Conservation (phyloP, 106 monocot species). For the Dioscorea alata region DNA sequence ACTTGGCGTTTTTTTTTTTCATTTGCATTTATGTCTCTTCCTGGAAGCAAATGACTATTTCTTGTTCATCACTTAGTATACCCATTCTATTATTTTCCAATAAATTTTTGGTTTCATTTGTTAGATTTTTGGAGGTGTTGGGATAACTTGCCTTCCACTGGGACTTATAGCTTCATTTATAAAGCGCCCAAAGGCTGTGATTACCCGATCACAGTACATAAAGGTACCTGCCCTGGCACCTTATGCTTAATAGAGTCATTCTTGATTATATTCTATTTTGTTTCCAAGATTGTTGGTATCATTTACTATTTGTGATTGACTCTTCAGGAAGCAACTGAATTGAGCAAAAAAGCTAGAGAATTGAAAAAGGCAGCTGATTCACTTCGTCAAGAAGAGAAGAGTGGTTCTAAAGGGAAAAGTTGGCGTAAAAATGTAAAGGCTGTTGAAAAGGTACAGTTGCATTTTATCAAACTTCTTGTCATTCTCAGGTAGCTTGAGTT, state of each 20-base stretch:
- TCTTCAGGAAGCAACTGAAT: slow-evolving; percentile 92
- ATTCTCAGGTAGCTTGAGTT: neutral
- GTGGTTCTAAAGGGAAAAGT: slow-evolving; percentile 80
- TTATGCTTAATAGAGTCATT: neutral
- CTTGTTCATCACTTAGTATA: too few species aligned
- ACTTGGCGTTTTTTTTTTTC: too few species aligned
- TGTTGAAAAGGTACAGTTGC: slow-evolving; percentile 64
- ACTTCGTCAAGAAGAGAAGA: slow-evolving; percentile 86
- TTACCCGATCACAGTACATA: slow-evolving; percentile 97
- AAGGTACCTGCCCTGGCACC: slow-evolving; percentile 46
- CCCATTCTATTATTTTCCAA: too few species aligned
- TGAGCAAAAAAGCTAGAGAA: slow-evolving; percentile 89
- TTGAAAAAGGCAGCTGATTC: slow-evolving; percentile 85
- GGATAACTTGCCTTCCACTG: slow-evolving; percentile 81
- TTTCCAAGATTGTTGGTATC: neutral
- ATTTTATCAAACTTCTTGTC: too few species aligned
- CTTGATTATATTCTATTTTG: neutral
- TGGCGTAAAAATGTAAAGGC: slow-evolving; percentile 98
- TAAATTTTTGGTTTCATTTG: neutral
- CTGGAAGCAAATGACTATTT: too few species aligned
- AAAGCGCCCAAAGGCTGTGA: slow-evolving; percentile 90
- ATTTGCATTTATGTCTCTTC: too few species aligned
- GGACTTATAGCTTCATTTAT: slow-evolving; percentile 87
- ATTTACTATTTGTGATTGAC: slow-evolving; percentile 1
- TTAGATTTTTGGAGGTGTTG: slow-evolving; percentile 94